Evolutionary conservation across 2,329 filamentous ascomycete genomes (phyloP).

Genomic region (Penicillium sp.): DNA sequence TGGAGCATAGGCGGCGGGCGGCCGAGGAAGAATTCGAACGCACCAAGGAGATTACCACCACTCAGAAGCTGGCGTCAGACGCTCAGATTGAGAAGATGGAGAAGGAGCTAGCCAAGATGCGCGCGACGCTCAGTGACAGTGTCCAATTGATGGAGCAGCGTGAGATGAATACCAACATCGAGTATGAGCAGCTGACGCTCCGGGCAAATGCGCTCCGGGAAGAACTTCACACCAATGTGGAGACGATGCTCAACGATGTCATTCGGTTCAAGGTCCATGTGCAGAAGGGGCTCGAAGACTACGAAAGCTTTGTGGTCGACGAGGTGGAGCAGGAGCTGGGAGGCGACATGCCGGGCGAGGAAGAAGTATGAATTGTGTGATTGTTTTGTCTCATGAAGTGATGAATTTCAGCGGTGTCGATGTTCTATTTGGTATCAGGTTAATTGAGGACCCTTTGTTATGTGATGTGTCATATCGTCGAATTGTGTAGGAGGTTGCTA

Average conservation of each 20-base stretch:
- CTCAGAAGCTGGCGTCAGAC: constrained; percentile 84
- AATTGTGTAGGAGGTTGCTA: no score
- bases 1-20: constrained; percentile 81
- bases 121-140: constrained; percentile 75
- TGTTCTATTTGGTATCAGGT: constrained; percentile 12
- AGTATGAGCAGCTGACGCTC: constrained; percentile 90
- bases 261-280: constrained; percentile 99
- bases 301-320: constrained; percentile 87
- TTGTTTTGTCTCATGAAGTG: constrained; percentile 13
- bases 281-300: constrained; percentile 87
- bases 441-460: constrained; percentile 11
- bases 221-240: constrained; percentile 94
- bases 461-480: constrained; percentile 10
- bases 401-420: constrained; percentile 14
- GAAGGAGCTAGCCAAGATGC: constrained; percentile 93
- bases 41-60: constrained; percentile 80
- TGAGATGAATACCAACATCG: constrained; percentile 94
- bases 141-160: constrained; percentile 90
- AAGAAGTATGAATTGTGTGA: constrained; percentile 21
- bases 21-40: constrained; percentile 93
- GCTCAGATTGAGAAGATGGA: constrained; percentile 98
- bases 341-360: constrained; percentile 55
- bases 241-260: constrained; percentile 92
- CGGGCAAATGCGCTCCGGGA: constrained; percentile 81
- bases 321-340: constrained; percentile 84